phyloP scores from a whole-genome alignment of 768 basidiomycete species.

The Boletus rex-veris region DNA sequence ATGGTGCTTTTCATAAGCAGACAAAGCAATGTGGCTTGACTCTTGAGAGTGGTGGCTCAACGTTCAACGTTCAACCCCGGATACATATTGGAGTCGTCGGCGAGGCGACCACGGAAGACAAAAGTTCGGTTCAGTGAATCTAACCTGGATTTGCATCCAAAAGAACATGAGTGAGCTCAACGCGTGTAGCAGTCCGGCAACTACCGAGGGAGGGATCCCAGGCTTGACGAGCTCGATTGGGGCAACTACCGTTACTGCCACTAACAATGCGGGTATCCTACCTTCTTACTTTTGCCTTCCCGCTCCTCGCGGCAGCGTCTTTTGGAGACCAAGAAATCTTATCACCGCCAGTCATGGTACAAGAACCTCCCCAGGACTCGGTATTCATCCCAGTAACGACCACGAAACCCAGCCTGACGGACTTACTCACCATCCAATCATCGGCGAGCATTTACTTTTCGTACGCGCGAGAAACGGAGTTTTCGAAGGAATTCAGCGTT shows the following conservation, averaged over 20 bases:
- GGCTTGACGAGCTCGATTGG: neutral
- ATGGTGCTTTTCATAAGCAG: too few species aligned
- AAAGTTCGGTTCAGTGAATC: too few species aligned
- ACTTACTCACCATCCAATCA: conserved; percentile 73
- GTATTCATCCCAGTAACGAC: conserved; percentile 38
- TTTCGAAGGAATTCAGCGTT: conserved; percentile 48
- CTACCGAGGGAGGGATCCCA: too few species aligned
- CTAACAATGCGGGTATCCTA: conserved; percentile 14
- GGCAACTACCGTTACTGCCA: neutral
- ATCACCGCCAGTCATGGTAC: conserved; percentile 16
- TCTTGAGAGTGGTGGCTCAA: too few species aligned
- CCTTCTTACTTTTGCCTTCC: conserved; percentile 28
- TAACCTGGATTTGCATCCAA: too few species aligned
- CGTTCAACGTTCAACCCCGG: too few species aligned
- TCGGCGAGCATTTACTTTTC: conserved; percentile 80
- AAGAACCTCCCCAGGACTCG: conserved; percentile 3
- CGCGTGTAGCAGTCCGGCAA: too few species aligned
- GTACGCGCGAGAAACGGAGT: conserved; percentile 68
- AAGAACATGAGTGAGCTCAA: too few species aligned
- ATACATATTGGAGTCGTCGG: too few species aligned
- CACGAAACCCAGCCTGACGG: conserved; percentile 57
- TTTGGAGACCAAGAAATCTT: conserved; percentile 26
- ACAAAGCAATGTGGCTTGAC: too few species aligned
- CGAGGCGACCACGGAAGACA: too few species aligned
- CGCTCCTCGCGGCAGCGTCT: conserved; percentile 31